A percentile compares a stretch with the other conserved stretches of the same genome.
These are phyloP conservation scores for Melampsora abietis-canadensis DNA, from an alignment of 1,284 basidiomycete species.

Conservation along the genomic window DNA sequence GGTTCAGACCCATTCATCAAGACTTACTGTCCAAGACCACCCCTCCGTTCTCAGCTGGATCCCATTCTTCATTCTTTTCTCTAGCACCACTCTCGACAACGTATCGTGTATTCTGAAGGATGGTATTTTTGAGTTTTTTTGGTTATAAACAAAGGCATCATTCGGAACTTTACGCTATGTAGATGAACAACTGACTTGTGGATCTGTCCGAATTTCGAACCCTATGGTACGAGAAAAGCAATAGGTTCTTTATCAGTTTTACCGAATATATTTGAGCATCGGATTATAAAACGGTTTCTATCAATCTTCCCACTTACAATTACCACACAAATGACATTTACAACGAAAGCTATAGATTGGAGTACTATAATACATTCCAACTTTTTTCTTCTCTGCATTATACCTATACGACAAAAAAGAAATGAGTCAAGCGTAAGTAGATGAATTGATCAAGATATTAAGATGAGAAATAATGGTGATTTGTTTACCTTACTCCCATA, in stretches of 20 bases:
- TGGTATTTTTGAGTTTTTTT: conserved; percentile 14
- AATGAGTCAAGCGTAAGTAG: conserved; percentile 9
- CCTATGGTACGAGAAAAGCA: conserved; percentile 49
- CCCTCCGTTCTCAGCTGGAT: conserved; percentile 90
- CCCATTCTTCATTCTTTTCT: conserved; percentile 90
- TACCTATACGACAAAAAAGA: conserved; percentile 61
- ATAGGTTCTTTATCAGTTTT: neutral
- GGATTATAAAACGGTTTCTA: neutral
- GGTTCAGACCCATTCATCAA: neutral
- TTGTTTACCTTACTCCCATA: conserved; percentile 67
- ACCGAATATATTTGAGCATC: neutral
- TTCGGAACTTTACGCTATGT: neutral
- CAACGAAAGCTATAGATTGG: conserved; percentile 92
- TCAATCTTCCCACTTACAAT: conserved; percentile 54
- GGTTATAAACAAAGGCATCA: neutral
- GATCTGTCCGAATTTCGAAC: conserved; percentile 97
- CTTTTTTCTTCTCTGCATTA: conserved; percentile 96
- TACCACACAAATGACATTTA: conserved; percentile 89
- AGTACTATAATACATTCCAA: conserved; percentile 91
- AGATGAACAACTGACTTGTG: conserved; percentile 62
- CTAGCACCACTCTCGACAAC: conserved; percentile 84
- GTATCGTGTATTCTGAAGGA: conserved; percentile 79
- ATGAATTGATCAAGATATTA: neutral
- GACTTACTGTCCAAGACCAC: conserved; percentile 75
- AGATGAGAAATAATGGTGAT: neutral